Conservation (phyloP, 768 basidiomycete genomes). For the Lactarius vividus region DNA sequence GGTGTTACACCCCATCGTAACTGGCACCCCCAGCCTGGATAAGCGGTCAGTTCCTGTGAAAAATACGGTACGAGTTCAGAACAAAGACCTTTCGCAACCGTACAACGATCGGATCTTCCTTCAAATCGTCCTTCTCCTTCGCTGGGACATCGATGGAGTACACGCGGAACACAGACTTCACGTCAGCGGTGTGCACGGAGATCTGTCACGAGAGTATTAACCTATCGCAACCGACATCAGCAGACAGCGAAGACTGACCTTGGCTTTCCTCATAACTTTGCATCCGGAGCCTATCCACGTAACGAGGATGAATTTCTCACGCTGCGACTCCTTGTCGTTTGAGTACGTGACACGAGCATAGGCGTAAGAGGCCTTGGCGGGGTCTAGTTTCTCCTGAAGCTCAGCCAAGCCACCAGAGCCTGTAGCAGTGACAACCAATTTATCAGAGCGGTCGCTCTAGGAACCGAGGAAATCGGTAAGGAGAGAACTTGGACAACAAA, state of each 20-base stretch:
- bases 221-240: too few species aligned
- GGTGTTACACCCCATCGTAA: constrained; percentile 75
- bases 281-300: constrained; percentile 79
- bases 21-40: constrained; percentile 80
- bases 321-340: constrained; percentile 80
- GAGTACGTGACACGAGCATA: constrained; percentile 83
- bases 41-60: constrained; percentile 21
- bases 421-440: constrained; percentile 70
- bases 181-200: constrained; percentile 87
- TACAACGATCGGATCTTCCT: constrained; percentile 81
- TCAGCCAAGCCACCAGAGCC: constrained; percentile 80
- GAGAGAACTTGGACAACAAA: not conserved
- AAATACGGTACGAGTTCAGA: constrained; percentile 28
- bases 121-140: constrained; percentile 76
- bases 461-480: constrained; percentile 7
- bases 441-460: constrained; percentile 76
- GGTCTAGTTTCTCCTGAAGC: constrained; percentile 67
- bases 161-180: constrained; percentile 73
- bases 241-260: constrained; percentile 47
- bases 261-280: constrained; percentile 91
- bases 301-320: constrained; percentile 88
- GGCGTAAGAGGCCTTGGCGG: constrained; percentile 75
- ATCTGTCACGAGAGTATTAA: constrained; percentile 50
- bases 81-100: constrained; percentile 73
- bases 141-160: constrained; percentile 91